Base-by-base conservation (phyloP, 2,329 filamentous ascomycete species). In the Arthrobotrys pseudoclavata region DNA sequence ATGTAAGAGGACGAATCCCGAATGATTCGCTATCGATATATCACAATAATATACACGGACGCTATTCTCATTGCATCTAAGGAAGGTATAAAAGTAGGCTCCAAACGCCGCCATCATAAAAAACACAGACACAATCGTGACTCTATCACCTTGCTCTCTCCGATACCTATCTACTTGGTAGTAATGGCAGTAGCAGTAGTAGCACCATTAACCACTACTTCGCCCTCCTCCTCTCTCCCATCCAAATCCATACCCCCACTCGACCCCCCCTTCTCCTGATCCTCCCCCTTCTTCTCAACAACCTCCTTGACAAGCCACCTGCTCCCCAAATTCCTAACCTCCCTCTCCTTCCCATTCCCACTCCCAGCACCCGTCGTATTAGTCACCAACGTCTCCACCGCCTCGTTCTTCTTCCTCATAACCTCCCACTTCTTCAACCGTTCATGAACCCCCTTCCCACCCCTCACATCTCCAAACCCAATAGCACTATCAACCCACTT, bases 401-500 rank as follows among this genome's bases (percentile, higher is more conserved):
- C 1, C 4, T 77, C 74, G 34, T 71, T 77, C 42, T 37, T 62
- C 61, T 42, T 77, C 50, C 67, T 70, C 74, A 77, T 67, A 34
- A 22, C 61, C 15, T 70, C 67, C 74, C 74, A 77, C 67, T 68
- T 77, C 52, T 53, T 69, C n/a, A 77, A 50, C 1, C 74, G 42
- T n/a, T 63, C 67, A 20, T 77, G 74, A 2, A 71, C 74, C 18
- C 74, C 74, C 22, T 61, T 55, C 26, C 37, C 24, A 18, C 74
- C 74, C 26, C 74, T 70, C 4, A 69, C 66, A 42, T 77, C 74
- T 6, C 67, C 67, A 37, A 77, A 77, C 10, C 74, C 87, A 79
- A 86, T 87, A 0, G 88, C 91, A 12, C 96, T 94, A 79, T 92
- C 91, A 0, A 97, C 92, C 90, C 94, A 98, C 64, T 93, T 90